Evolutionary conservation across 2,329 filamentous ascomycete species (phyloP).

Genomic region (Paecilomyces formosus): DNA sequence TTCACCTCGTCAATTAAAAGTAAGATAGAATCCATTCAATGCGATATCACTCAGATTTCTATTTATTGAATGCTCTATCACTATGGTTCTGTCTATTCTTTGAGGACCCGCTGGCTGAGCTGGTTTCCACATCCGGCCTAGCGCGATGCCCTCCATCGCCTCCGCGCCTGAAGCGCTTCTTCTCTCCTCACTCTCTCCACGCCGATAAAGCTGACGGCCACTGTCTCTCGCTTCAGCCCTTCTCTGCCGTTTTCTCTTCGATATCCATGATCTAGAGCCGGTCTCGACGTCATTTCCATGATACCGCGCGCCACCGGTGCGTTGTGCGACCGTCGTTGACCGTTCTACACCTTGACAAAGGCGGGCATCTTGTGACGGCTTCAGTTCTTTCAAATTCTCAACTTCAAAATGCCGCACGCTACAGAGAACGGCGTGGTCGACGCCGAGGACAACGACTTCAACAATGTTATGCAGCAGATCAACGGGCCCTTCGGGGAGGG

Average conservation of each 20-base stretch:
- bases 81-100: not conserved
- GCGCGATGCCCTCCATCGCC: slow-evolving; percentile 6
- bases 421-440: slow-evolving; percentile 20
- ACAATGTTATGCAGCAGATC: slow-evolving; percentile 35
- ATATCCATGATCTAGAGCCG: slow-evolving; percentile 3
- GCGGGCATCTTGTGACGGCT: not conserved
- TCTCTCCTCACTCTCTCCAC: slow-evolving; percentile 1
- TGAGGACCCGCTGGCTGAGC: slow-evolving; percentile 6
- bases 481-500: slow-evolving; percentile 27
- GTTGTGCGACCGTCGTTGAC: not conserved
- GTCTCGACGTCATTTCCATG: slow-evolving; percentile 5
- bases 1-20: not conserved
- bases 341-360: not conserved
- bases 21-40: not conserved
- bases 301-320: not conserved
- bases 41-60: not conserved
- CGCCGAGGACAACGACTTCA: slow-evolving; percentile 31
- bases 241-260: not conserved
- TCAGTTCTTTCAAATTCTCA: not conserved
- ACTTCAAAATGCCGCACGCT: slow-evolving; percentile 31
- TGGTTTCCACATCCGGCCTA: slow-evolving; percentile 20
- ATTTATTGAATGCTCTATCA: not conserved
- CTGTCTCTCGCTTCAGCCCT: slow-evolving; percentile 2
- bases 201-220: slow-evolving; percentile 2
- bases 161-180: not conserved